Base-by-base conservation (phyloP, 148 eudicot species). In the Simmondsia chinensis region DNA sequence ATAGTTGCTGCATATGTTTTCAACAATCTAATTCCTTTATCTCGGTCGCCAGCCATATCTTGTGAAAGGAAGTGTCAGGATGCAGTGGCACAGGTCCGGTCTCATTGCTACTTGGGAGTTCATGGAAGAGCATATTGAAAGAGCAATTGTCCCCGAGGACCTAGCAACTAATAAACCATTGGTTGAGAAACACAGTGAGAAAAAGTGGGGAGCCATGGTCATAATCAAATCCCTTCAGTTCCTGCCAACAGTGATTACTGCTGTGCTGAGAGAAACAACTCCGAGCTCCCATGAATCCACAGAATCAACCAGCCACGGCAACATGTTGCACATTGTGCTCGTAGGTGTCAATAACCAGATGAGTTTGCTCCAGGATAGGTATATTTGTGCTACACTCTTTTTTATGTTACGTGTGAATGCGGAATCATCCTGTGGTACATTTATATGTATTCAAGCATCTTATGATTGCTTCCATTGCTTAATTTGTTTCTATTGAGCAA, bases 281-380 rank as follows among this genome's bases (percentile, higher is more conserved):
- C 70, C 71, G 33, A 55, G 57, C 22, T 48, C 48, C n/a, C 63
- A 68, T 26, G 61, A 52, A 32, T 56, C 71, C 39, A 9, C 38
- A 46, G 68, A 65, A 35, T 38, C 75, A 25, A 30, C 49, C 28
- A 69, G 58, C 59, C 77, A 68, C 60, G 87, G 94, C 37, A 79
- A 93, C 57, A 77, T 93, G 89, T 54, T 93, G 64, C 99, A 93
- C 57, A 77, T 93, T 64, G 87, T 94, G 24, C 75, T 93, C 39
- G 94, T 56, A n/a, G 96, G 99, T 39, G 79, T 82, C 52, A 93
- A 80, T 60, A 86, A 86, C 57, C 99, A 79, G 52, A 93, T 93
- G 99, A 86, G 96, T 68, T 66, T 66, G 57, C 88, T 93, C 51
- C 99, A 93, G 71, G 96, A 93, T 71, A 93, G 99, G 99, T 93